Evolutionary conservation across 2,329 filamentous ascomycete genomes (phyloP), one percentile per base, ranked within the genome.

Genomic region (Aspergillus neotritici): DNA sequence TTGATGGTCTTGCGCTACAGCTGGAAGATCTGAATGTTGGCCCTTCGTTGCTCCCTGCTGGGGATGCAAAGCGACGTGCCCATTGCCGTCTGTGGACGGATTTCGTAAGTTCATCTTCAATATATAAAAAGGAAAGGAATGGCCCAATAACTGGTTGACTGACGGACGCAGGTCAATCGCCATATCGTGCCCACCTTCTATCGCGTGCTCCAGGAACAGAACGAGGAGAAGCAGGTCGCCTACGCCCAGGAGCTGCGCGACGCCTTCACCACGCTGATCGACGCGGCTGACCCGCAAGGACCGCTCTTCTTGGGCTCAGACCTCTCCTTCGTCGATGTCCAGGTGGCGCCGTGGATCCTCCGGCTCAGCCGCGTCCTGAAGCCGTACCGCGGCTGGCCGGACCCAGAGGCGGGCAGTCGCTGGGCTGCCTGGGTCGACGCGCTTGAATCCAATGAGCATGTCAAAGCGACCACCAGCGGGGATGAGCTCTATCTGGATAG

Each of bases 61-160:
- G 76, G 25, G 70, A 83, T 56, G 73, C 85, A 1, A 82, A 84
- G 56, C 65, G 81, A 11, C 80, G 82, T 52, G 88, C 89, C 2
- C 80, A 85, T 43, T 87, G 81, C 46, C 79, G 88, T 34, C 67
- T 93, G 8, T 94, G 88, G 88, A 76, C 81, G 17, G 84, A 91
- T 52, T 86, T 93, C 70, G 82, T 87, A 67, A 64, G 78, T 62
- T 33, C 21, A 29, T 5, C 14, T 32, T 29, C 37, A 15, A 12
- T 25, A 25, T 25, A 25, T 9, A 25, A 9, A 25, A 8, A 25
- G 17, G 4, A 28, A 37, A 21, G 37, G 13, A 15, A 5, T 16
- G 25, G 30, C 21, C 44, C 44, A 46, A 50, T 41, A 13, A 32
- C 29, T 44, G 38, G 44, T 51, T 50, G 40, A 50, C 52, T 51